Conservation (phyloP, 495 filamentous ascomycete genomes). For the Mytilinidion resinicola region DNA sequence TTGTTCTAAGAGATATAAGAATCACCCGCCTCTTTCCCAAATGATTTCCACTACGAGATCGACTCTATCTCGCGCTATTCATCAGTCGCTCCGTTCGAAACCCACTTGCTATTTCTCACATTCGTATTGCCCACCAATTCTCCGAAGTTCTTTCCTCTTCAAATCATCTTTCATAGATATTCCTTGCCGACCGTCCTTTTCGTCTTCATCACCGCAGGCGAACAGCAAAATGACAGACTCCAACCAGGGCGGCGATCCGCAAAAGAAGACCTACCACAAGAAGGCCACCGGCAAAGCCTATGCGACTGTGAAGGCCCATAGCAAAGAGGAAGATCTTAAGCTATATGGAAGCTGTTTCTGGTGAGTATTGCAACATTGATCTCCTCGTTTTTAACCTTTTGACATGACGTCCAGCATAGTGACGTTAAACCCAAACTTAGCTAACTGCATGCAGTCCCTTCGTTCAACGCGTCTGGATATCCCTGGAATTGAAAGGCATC, state of each 20-base stretch:
- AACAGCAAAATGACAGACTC: conserved; percentile 28
- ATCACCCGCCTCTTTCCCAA: no score
- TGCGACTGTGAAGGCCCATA: conserved; percentile 65
- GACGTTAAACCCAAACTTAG: conserved; percentile 7
- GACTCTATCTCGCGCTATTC: no score
- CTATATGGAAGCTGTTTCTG: conserved; percentile 89
- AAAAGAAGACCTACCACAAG: conserved; percentile 75
- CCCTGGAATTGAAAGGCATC: conserved; percentile 78
- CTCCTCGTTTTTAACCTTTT: background rate
- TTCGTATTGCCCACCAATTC: no score
- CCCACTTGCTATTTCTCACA: no score
- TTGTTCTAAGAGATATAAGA: no score
- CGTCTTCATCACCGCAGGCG: no score
- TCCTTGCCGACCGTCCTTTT: no score
- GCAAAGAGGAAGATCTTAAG: conserved; percentile 65
- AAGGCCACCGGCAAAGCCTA: conserved; percentile 73
- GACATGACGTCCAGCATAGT: background rate
- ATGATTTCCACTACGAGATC: no score
- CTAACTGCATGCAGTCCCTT: conserved; percentile 51
- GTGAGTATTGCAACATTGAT: conserved; percentile 43
- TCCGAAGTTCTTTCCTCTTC: no score
- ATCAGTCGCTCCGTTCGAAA: no score
- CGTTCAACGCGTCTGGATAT: conserved; percentile 93
- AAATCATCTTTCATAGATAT: no score
- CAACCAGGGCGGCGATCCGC: conserved; percentile 29